These are phyloP conservation scores for Botrytis cinerea DNA, from an alignment of 2,329 filamentous ascomycete genomes.

Conservation along the genomic window DNA sequence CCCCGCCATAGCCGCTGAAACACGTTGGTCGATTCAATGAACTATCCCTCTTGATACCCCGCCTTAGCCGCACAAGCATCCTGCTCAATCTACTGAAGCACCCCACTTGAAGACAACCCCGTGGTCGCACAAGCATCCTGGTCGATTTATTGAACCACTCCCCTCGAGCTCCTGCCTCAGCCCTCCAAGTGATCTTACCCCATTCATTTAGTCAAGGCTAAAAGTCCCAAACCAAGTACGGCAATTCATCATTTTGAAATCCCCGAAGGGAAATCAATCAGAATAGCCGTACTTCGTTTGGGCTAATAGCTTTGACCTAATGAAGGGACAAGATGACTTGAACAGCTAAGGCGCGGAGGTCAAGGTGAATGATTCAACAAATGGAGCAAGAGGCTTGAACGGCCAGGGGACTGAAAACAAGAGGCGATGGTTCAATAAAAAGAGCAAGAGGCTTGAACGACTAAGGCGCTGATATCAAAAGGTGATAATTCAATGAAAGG, in stretches of 20 bases:
- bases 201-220: neutral
- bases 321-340: neutral
- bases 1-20: neutral
- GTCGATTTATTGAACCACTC: rapidly evolving
- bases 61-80: neutral
- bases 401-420: neutral
- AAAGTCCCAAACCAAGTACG: neutral
- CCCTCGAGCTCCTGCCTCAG: neutral
- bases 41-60: neutral
- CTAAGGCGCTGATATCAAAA: neutral
- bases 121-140: neutral
- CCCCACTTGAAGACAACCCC: neutral
- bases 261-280: neutral
- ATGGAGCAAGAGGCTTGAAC: neutral
- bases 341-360: neutral
- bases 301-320: neutral
- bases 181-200: neutral
- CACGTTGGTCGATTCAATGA: neutral
- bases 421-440: neutral
- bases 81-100: too few relatives aligned
- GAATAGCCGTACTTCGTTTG: too few relatives aligned
- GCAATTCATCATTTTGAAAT: neutral
- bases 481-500: neutral
- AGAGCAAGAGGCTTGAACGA: neutral
- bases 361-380: neutral